phyloP scores from a whole-genome alignment of 1,139 yeast species.

The Blastobotrys indianensis region DNA sequence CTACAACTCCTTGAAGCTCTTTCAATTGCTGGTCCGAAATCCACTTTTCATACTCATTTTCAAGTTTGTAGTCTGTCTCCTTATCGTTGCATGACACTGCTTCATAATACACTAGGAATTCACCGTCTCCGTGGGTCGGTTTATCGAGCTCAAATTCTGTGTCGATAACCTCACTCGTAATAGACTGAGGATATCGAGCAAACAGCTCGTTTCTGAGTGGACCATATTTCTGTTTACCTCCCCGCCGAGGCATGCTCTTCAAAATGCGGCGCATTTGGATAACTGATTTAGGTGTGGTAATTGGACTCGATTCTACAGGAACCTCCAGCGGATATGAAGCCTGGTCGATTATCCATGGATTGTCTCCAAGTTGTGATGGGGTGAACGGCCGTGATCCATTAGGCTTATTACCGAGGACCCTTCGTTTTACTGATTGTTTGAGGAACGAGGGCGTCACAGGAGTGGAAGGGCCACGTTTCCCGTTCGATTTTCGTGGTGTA shows the following conservation, averaged over 20 bases:
- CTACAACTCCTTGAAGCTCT: constrained; percentile 18
- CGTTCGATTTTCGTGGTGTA: constrained; percentile 1
- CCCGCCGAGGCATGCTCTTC: constrained; percentile 6
- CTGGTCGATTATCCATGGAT: constrained; percentile 2
- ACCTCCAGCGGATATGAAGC: not conserved
- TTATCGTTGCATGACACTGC: constrained; percentile 1
- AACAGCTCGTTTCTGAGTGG: constrained; percentile 11
- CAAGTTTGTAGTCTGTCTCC: constrained; percentile 6
- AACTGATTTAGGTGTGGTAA: constrained; percentile 6
- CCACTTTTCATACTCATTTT: constrained; percentile 18
- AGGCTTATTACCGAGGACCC: constrained; percentile 14
- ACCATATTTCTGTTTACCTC: constrained; percentile 7
- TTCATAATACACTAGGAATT: not conserved
- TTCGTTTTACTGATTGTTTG: constrained; percentile 11
- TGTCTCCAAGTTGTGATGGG: constrained; percentile 1
- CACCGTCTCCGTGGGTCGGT: too few relatives aligned
- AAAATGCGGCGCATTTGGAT: constrained; percentile 6
- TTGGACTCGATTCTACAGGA: not conserved
- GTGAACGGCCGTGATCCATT: not conserved
- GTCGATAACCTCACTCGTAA: too few relatives aligned
- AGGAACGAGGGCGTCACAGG: constrained; percentile 21
- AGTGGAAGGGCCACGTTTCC: constrained; percentile 17
- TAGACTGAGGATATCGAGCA: constrained; percentile 5
- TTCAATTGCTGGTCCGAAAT: constrained; percentile 16
- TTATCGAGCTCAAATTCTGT: too few relatives aligned